Conservation (phyloP, 2,329 filamentous ascomycete genomes). For the Phoma sp. region DNA sequence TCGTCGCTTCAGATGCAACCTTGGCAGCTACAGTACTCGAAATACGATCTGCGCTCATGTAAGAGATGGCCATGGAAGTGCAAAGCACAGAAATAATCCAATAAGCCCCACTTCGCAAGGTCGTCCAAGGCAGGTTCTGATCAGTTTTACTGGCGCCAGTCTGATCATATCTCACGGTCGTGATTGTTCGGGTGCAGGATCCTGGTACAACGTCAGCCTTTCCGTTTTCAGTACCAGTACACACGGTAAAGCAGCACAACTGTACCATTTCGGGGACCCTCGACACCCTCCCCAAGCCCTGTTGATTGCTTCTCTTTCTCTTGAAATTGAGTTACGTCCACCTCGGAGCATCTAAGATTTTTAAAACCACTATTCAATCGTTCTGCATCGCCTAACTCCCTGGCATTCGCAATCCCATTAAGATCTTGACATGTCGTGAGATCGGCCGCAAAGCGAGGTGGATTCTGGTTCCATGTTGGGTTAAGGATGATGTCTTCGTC, state of each 20-base stretch:
- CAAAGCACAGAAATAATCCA: slow-evolving; percentile 36
- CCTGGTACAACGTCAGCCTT: slow-evolving; percentile 24
- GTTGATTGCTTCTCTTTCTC: slow-evolving; percentile 24
- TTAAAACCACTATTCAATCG: slow-evolving; percentile 19
- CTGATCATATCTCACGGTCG: slow-evolving; percentile 26
- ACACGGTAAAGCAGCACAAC: background rate
- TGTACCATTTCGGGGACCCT: slow-evolving; percentile 29
- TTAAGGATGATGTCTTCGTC: slow-evolving; percentile 35
- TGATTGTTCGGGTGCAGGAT: slow-evolving; percentile 39
- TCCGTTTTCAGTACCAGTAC: background rate
- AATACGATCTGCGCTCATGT: slow-evolving; percentile 12
- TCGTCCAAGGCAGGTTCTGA: background rate
- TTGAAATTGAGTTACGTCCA: slow-evolving; percentile 23
- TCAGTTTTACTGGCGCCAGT: slow-evolving; percentile 17
- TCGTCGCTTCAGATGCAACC: slow-evolving; percentile 10
- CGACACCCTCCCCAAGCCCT: slow-evolving; percentile 33
- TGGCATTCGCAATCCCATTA: slow-evolving; percentile 40
- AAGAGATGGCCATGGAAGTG: slow-evolving; percentile 34
- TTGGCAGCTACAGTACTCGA: slow-evolving; percentile 1
- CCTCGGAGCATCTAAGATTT: slow-evolving; percentile 19
- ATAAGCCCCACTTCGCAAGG: slow-evolving; percentile 23
- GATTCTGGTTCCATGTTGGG: slow-evolving; percentile 41
- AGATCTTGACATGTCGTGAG: slow-evolving; percentile 40
- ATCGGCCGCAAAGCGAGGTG: slow-evolving; percentile 39
- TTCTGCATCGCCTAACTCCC: slow-evolving; percentile 36